Evolutionary conservation across 768 basidiomycete species (phyloP).

Genomic region (Krasilnikovozyma curviuscula): DNA sequence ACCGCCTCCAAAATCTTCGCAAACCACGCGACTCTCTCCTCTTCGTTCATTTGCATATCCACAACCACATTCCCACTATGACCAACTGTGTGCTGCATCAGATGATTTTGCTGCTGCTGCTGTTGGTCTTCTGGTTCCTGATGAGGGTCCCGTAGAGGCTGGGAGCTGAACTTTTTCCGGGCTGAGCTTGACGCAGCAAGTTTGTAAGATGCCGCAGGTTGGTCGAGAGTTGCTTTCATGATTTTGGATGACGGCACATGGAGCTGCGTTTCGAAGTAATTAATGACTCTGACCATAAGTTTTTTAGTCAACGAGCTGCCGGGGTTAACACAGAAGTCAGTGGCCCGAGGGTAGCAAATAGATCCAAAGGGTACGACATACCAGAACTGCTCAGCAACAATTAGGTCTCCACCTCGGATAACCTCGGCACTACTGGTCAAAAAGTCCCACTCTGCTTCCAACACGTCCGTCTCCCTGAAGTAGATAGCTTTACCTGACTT

Average conservation of each 20-base stretch:
- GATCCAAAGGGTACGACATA: conserved; percentile 26
- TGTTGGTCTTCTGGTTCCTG: no score
- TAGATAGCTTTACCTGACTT: conserved; percentile 85
- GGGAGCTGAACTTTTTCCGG: no score
- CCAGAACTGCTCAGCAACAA: conserved; percentile 94
- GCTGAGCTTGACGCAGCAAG: no score
- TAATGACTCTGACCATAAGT: conserved; percentile 75
- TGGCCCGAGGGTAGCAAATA: no score
- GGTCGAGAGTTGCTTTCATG: no score
- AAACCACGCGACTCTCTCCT: conserved; percentile 75
- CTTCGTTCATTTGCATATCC: conserved; percentile 41
- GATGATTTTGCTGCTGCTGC: no score
- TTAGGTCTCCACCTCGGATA: conserved; percentile 62
- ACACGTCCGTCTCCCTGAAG: conserved; percentile 95
- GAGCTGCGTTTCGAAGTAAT: conserved; percentile 88
- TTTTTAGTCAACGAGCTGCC: conserved; percentile 78
- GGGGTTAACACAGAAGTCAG: no score
- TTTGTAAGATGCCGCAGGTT: no score
- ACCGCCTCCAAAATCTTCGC: conserved; percentile 84
- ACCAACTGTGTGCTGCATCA: no score
- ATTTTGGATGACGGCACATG: conserved; percentile 30
- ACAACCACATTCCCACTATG: no score
- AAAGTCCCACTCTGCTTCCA: conserved; percentile 90
- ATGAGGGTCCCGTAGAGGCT: no score
- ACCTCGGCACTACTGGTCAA: conserved; percentile 80